These are phyloP conservation scores for Bisporella sp. DNA, from an alignment of 2,329 filamentous ascomycete genomes.

Conservation along the genomic window DNA sequence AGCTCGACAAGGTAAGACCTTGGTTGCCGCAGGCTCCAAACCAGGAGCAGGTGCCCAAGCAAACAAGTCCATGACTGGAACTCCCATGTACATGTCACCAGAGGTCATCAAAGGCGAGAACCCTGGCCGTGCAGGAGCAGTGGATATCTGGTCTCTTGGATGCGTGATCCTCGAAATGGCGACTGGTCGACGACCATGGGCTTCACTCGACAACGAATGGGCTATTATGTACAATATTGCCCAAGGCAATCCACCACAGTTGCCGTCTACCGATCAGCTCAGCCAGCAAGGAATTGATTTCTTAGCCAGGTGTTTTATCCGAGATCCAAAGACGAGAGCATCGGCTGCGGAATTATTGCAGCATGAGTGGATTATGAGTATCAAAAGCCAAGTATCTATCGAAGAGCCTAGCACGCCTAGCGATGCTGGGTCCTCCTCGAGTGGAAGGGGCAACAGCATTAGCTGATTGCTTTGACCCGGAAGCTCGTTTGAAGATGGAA, in stretches of 20 bases:
- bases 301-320: constrained; percentile 75
- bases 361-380: constrained; percentile 80
- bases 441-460: constrained; percentile 16
- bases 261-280: constrained; percentile 77
- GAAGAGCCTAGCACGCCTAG: constrained; percentile 54
- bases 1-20: constrained; percentile 82
- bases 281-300: constrained; percentile 84
- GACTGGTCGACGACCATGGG: constrained; percentile 90
- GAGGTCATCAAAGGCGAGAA: constrained; percentile 93
- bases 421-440: constrained; percentile 32
- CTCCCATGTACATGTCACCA: constrained; percentile 99
- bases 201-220: constrained; percentile 96
- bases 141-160: constrained; percentile 93
- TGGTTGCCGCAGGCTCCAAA: constrained; percentile 52
- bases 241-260: constrained; percentile 84
- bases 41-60: constrained; percentile 41
- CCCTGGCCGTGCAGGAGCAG: constrained; percentile 72
- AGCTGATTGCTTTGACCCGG: constrained; percentile 3
- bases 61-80: constrained; percentile 93
- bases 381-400: constrained; percentile 53
- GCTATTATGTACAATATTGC: constrained; percentile 99
- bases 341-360: constrained; percentile 85
- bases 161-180: constrained; percentile 98
- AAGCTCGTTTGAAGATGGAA: background rate
- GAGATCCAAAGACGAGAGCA: constrained; percentile 71